A percentile compares a stretch with the other conserved stretches of the same genome.
Conservation (phyloP, 2,329 filamentous ascomycete species). For the Fusarium haematococcum region DNA sequence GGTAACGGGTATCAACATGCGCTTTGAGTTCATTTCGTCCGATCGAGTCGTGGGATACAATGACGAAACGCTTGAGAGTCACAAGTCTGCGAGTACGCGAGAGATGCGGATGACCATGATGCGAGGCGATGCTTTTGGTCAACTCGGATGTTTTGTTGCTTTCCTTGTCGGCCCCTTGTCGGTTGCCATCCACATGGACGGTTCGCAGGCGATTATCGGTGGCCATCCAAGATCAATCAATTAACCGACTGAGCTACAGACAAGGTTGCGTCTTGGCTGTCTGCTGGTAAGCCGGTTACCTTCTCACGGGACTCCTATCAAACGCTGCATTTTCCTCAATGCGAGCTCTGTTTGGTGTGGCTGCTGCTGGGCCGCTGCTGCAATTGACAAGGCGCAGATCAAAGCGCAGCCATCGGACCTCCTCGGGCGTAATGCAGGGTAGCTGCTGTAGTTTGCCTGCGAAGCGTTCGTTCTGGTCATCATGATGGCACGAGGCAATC, state of each 20-base stretch:
- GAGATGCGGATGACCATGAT: neutral
- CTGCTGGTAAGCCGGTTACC: neutral
- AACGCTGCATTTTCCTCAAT: neutral
- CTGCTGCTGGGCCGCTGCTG: neutral
- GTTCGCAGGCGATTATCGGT: neutral
- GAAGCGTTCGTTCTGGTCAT: neutral
- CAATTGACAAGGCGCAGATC: neutral
- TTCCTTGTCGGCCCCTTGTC: neutral
- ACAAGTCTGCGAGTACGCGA: neutral
- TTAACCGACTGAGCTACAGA: neutral
- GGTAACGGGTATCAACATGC: conserved; percentile 17
- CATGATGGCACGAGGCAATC: neutral
- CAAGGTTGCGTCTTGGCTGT: neutral
- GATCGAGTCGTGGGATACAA: conserved; percentile 8
- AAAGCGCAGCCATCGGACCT: neutral
- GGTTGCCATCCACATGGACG: neutral
- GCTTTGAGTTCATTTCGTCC: conserved; percentile 9
- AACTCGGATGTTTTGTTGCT: neutral
- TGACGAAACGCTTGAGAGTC: neutral
- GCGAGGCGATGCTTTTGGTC: neutral
- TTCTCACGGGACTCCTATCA: neutral
- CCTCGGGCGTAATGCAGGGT: conserved; percentile 24
- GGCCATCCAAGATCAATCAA: neutral
- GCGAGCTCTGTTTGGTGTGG: neutral
- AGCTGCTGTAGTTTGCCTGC: conserved; percentile 24